Evolutionary conservation across 2,329 filamentous ascomycete genomes (phyloP).

Genomic region (Xylogone sp.): DNA sequence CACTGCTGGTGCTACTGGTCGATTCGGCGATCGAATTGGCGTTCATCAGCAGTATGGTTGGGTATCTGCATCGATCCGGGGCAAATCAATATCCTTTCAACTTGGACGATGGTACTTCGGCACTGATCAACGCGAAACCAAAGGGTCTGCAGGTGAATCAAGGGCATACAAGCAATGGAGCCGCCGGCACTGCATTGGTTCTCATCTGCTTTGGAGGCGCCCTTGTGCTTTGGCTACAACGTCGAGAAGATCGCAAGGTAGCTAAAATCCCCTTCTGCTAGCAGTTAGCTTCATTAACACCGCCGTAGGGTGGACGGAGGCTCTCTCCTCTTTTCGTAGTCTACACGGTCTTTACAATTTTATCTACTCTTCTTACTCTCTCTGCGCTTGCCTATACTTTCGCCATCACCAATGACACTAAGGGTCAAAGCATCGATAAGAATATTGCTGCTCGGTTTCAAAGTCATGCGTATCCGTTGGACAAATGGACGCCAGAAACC

Average conservation of each 20-base stretch:
- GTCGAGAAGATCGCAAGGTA: conserved; percentile 5
- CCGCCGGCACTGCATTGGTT: conserved; percentile 12
- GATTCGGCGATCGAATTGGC: conserved; percentile 36
- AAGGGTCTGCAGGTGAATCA: conserved; percentile 7
- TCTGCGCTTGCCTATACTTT: conserved; percentile 13
- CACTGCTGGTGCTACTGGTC: conserved; percentile 30
- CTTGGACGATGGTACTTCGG: neutral
- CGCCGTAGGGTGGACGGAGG: no score
- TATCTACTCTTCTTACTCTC: conserved; percentile 8
- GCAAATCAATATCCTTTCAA: conserved; percentile 14
- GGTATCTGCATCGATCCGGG: conserved; percentile 31
- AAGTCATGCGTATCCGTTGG: conserved; percentile 7
- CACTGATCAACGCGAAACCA: conserved; percentile 12
- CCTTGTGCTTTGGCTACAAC: conserved; percentile 6
- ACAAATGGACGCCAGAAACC: conserved; percentile 13
- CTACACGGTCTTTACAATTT: conserved; percentile 10
- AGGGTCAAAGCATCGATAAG: conserved; percentile 7
- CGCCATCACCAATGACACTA: conserved; percentile 10
- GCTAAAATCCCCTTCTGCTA: neutral
- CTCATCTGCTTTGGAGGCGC: conserved; percentile 12
- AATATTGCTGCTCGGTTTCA: conserved; percentile 7
- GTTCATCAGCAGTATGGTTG: conserved; percentile 35
- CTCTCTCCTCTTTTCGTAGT: conserved; percentile 8
- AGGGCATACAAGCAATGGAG: conserved; percentile 15
- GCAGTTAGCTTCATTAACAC: no score